These are phyloP conservation scores for Butyriboletus loyo DNA, from an alignment of 768 basidiomycete species.

Conservation along the genomic window DNA sequence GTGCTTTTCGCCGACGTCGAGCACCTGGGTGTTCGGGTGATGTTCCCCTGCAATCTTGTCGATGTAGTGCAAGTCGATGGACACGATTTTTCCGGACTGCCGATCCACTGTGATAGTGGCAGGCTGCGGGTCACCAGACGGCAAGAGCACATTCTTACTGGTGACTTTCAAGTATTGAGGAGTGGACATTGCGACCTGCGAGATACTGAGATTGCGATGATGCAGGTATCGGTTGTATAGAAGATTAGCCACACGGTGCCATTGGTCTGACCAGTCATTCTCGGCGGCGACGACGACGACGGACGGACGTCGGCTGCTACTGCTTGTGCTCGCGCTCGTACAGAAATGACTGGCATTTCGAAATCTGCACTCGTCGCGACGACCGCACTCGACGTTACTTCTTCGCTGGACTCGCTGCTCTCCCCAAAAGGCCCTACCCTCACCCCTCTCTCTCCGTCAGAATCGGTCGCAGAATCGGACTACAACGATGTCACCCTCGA, in stretches of 20 bases:
- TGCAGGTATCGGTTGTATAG: too few species aligned
- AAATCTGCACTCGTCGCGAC: slow-evolving; percentile 9
- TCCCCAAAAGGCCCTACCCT: slow-evolving; percentile 43
- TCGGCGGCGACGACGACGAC: slow-evolving; percentile 2
- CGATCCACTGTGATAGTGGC: slow-evolving; percentile 65
- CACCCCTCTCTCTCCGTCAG: slow-evolving; percentile 28
- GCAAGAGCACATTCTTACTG: slow-evolving; percentile 57
- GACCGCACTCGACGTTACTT: slow-evolving; percentile 12
- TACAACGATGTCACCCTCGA: slow-evolving; percentile 57
- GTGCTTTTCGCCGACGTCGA: slow-evolving; percentile 56
- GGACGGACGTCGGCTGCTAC: neutral
- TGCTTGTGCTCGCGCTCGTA: neutral
- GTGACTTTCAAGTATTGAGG: slow-evolving; percentile 41
- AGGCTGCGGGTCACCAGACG: slow-evolving; percentile 46
- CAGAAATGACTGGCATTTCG: slow-evolving; percentile 16
- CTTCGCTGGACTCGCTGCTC: slow-evolving; percentile 46
- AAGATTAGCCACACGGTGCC: slow-evolving; percentile 8
- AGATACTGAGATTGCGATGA: neutral
- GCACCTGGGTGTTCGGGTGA: slow-evolving; percentile 34
- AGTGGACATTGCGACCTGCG: slow-evolving; percentile 8
- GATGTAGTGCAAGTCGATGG: slow-evolving; percentile 40
- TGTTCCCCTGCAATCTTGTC: slow-evolving; percentile 24
- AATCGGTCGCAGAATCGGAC: slow-evolving; percentile 56
- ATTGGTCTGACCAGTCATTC: neutral
- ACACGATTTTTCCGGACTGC: slow-evolving; percentile 56